Base-by-base conservation (phyloP, 1,284 basidiomycete genomes). In the Filobasidium uniguttulatum region DNA sequence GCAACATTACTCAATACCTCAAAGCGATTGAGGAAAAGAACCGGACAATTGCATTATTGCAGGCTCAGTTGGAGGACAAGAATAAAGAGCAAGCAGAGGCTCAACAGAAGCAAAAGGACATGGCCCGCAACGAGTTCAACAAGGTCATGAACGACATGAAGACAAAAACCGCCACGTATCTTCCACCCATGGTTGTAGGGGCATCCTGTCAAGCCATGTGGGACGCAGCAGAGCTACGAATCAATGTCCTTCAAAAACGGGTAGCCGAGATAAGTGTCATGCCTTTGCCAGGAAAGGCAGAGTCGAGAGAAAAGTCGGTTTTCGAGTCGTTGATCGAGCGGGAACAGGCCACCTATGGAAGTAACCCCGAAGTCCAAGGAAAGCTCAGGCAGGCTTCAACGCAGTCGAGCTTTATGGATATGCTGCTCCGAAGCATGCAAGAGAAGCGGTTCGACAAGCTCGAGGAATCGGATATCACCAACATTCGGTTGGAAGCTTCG, bases 1-100 rank as follows among this genome's bases (percentile, higher is more conserved):
- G 90, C 9, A 86, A 93, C 60, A 88, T 93, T 53, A 85, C 84
- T 22, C 85, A 83, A 67, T 97, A 94, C 62, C 85, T 96, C 29
- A 84, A 90, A 67, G 86, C 87, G 48, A 96, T 97, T 50, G 76
- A 80, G 23, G 85, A 91, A 34, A 60, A 65, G 31, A 52, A 61
- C 33, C 56, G 55, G 17, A 60, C 60, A 12, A 65, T 68, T 56
- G 61, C 61, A 38, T 47, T 56, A 59, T 78, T 97, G 56, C 90
- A 93, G 66, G 78, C 77, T 30, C 85, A 84, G 68, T 73, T 94
- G 43, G 77, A 81, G 4, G 83, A 56, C 79, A 17, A 83, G 80
- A 70, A 75, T 48, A 69, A 69, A 44, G 60, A 73, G 15, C 36
- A 44, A 31, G 38, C 37, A 12, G 50, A 43, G 3, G 49, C 49